phyloP scores from a whole-genome alignment of 345 rosid species.

The Hibiscus syriacus region DNA sequence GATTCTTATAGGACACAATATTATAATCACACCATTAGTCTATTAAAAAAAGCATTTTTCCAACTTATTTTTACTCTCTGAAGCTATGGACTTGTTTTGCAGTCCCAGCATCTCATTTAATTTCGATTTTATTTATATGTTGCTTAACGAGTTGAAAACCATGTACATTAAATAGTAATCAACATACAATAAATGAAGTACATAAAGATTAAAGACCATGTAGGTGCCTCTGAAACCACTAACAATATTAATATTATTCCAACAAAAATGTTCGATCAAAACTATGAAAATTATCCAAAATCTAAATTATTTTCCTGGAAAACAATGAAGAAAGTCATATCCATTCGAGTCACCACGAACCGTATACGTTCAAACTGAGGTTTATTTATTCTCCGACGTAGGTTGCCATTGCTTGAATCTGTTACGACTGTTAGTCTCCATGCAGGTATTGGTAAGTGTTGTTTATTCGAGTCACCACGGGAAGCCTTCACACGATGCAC shows the following conservation, averaged over 20 bases:
- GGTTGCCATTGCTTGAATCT: constrained; percentile 40
- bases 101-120: constrained; percentile 11
- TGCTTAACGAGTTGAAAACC: not conserved
- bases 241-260: not conserved
- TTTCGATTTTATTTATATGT: no score
- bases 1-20: no score
- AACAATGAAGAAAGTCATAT: constrained; percentile 8
- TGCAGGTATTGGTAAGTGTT: constrained; percentile 39
- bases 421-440: constrained; percentile 45
- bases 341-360: constrained; percentile 7
- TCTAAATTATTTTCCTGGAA: not conserved
- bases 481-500: constrained; percentile 24
- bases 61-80: not conserved
- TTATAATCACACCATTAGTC: not conserved
- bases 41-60: no score
- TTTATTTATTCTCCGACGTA: constrained; percentile 26
- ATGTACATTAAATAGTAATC: not conserved
- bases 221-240: no score
- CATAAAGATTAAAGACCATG: not conserved
- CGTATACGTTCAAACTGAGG: no score
- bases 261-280: not conserved
- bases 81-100: constrained; percentile 3
- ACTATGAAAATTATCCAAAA: not conserved
- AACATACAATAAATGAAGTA: not conserved
- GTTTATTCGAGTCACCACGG: constrained; percentile 29